Evolutionary conservation across 2,329 filamentous ascomycete species (phyloP), one percentile per base, ranked within the genome.

Genomic region (Lachnellula cervina): DNA sequence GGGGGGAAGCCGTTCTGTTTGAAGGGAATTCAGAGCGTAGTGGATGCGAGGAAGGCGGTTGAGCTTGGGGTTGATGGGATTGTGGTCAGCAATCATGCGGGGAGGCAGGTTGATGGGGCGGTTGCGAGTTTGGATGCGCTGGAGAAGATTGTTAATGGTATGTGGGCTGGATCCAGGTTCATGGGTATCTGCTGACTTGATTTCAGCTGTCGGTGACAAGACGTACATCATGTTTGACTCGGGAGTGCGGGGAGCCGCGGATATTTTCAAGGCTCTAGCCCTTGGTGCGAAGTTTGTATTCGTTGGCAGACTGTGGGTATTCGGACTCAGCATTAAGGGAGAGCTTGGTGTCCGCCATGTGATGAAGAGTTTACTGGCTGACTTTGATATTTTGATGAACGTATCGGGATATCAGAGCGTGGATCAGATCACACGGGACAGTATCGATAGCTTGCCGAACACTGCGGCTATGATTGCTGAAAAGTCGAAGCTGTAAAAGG

Each of bases 281-380:
- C 69, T 86, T 7, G 82, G 83, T 2, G 83, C 82, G 0, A 80
- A 80, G 60, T 84, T 84, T 59, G 81, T 84, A 32, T 82, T 84
- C 55, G 73, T 87, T 0, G 83, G 83, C 0, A 68, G 83, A 5
- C 73, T 84, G 3, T 84, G 80, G 76, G 74, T 86, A 21, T 86
- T 78, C 75, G 82, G 78, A 0, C 65, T 86, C 9, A 76, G 76
- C 42, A 82, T 84, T 54, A 80, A 79, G 69, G 82, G 83, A 11
- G 81, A 86, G 66, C 70, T 77, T 32, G 82, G 82, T 1, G 82
- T 86, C 1, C 69, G 79, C 0, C 82, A 86, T 69, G 80, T 86
- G 7, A 78, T 86, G 75, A 82, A 80, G 69, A 74, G 74, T n/a
- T 66, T 86, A 25, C 67, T 87, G 50, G 82, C 80, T 0, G 82